These are phyloP conservation scores for Monilinia fructigena DNA, from an alignment of 2,329 filamentous ascomycete genomes.

Conservation along the genomic window DNA sequence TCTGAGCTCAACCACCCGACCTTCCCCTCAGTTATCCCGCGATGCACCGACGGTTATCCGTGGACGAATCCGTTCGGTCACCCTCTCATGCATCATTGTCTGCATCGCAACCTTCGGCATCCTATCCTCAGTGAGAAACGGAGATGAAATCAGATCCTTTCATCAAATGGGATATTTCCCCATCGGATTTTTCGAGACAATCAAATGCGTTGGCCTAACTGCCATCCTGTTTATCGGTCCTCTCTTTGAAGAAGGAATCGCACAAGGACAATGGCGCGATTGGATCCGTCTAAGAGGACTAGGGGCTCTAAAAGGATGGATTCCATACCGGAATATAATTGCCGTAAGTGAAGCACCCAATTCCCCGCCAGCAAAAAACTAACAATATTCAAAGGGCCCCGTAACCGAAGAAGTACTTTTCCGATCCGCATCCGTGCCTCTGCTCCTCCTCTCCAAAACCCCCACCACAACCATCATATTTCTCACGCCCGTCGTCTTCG, in stretches of 20 bases:
- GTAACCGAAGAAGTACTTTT: conserved; percentile 93
- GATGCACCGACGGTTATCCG: conserved; percentile 89
- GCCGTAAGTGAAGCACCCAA: conserved; percentile 57
- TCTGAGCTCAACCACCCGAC: conserved; percentile 73
- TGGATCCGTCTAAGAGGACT: conserved; percentile 60
- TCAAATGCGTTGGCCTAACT: conserved; percentile 67
- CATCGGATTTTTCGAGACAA: conserved; percentile 61
- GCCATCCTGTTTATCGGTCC: conserved; percentile 79
- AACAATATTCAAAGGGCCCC: conserved; percentile 57
- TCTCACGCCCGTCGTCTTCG: conserved; percentile 83
- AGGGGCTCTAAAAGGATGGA: conserved; percentile 68
- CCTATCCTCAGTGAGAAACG: conserved; percentile 54
- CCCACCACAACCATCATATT: conserved; percentile 62
- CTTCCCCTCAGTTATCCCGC: conserved; percentile 73
- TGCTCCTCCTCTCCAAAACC: conserved; percentile 70
- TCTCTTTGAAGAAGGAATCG: conserved; percentile 74
- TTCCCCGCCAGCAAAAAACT: neutral
- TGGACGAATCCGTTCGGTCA: conserved; percentile 78
- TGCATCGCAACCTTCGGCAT: conserved; percentile 66
- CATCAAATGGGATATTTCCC: conserved; percentile 82
- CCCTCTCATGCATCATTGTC: conserved; percentile 69
- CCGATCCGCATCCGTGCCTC: conserved; percentile 78
- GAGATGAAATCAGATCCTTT: conserved; percentile 54
- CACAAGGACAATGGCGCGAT: conserved; percentile 67
- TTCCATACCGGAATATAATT: conserved; percentile 81